These are phyloP conservation scores for Colletotrichum graminicola DNA, from an alignment of 2,329 filamentous ascomycete genomes.

Conservation along the genomic window DNA sequence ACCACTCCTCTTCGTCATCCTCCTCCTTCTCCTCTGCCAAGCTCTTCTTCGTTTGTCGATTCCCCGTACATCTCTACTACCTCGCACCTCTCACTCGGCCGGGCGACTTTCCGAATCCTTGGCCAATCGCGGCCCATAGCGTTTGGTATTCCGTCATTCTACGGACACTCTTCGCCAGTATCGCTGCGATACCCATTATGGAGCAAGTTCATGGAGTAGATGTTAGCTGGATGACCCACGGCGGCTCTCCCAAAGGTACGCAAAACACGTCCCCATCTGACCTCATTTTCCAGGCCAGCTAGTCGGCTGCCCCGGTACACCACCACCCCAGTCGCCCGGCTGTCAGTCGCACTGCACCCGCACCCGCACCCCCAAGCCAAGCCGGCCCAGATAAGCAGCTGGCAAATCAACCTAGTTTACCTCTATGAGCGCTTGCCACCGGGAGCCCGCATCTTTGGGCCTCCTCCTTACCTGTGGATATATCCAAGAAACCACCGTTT, in stretches of 20 bases:
- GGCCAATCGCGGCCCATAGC: constrained; percentile 29
- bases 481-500: constrained; percentile 27
- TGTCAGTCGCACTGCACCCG: constrained; percentile 25
- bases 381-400: constrained; percentile 38
- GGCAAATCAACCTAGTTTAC: background rate
- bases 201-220: constrained; percentile 86
- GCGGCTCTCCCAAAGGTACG: constrained; percentile 84
- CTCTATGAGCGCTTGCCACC: constrained; percentile 30
- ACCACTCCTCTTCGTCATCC: background rate
- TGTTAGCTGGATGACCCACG: constrained; percentile 90
- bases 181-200: constrained; percentile 64
- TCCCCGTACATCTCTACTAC: background rate
- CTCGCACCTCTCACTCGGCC: background rate
- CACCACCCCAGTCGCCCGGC: constrained; percentile 26
- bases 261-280: constrained; percentile 42
- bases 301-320: constrained; percentile 8
- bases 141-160: background rate
- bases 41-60: background rate
- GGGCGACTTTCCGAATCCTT: constrained; percentile 10
- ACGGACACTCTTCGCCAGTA: background rate
- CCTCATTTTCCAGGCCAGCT: constrained; percentile 37
- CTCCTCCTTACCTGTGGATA: constrained; percentile 20
- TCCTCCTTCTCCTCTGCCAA: constrained; percentile 7
- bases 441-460: constrained; percentile 21
- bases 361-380: constrained; percentile 28